Conservation (phyloP, 768 basidiomycete genomes). For the Mycena leptocephala region DNA sequence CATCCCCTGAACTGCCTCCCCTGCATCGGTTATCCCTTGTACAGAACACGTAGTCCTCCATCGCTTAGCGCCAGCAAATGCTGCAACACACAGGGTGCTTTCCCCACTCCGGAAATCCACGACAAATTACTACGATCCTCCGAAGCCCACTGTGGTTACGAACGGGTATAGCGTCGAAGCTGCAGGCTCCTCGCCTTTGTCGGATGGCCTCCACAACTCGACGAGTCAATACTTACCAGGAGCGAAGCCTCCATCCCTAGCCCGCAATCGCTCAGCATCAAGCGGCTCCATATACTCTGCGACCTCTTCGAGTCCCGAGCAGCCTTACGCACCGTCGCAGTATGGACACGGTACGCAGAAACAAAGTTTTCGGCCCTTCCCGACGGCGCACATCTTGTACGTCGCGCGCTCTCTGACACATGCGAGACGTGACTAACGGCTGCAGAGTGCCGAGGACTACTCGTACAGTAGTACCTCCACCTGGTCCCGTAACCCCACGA, state of each 20-base stretch:
- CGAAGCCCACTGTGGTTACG: slow-evolving; percentile 24
- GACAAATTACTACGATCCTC: slow-evolving; percentile 25
- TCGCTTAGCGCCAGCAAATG: slow-evolving; percentile 32
- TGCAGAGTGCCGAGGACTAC: slow-evolving; percentile 92
- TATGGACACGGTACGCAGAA: slow-evolving; percentile 38
- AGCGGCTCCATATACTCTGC: slow-evolving; percentile 32
- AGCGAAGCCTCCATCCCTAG: slow-evolving; percentile 19
- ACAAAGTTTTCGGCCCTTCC: slow-evolving; percentile 95
- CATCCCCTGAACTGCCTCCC: slow-evolving; percentile 15
- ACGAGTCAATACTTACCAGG: slow-evolving; percentile 35
- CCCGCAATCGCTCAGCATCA: slow-evolving; percentile 29
- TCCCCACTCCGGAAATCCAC: slow-evolving; percentile 47
- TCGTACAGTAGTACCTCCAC: slow-evolving; percentile 98
- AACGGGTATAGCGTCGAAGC: slow-evolving; percentile 22
- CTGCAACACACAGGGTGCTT: slow-evolving; percentile 47
- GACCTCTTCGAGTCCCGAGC: slow-evolving; percentile 51
- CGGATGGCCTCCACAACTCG: slow-evolving; percentile 44
- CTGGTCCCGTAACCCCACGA: slow-evolving; percentile 85
- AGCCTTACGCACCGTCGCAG: slow-evolving; percentile 53
- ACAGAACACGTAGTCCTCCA: slow-evolving; percentile 38
- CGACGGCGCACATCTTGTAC: slow-evolving; percentile 95
- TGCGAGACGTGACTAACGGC: slow-evolving; percentile 29
- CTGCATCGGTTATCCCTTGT: slow-evolving; percentile 42
- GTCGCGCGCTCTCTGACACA: slow-evolving; percentile 43
- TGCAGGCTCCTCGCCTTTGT: slow-evolving; percentile 3